Base-by-base conservation (phyloP, 164 flowering plant species). In the Aristolochia californica region DNA sequence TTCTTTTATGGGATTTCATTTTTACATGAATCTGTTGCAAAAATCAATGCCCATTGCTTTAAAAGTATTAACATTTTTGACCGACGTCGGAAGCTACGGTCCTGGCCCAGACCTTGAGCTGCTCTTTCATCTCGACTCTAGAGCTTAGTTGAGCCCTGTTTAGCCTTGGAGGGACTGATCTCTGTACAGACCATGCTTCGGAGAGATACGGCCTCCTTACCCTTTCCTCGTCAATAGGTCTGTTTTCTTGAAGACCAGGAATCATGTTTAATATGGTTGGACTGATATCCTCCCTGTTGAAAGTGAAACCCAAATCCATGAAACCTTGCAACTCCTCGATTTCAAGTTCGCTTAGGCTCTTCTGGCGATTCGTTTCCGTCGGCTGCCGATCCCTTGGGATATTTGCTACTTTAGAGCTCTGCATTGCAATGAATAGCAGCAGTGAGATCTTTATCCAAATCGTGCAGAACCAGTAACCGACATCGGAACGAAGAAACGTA, bases 21-120 rank as follows among this genome's bases (percentile, higher is more conserved):
- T 2, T 28, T 9, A 34, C 40, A 34, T 34, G 40, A 34, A 34
- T 34, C 7, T 34, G 7, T 34, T 9, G 40, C 40, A 34, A 12
- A 34, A 34, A 34, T 5, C 40, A 17, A 30, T 18, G 15, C 24
- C 48, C 10, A n/a, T n/a, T n/a, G n/a, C n/a, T n/a, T n/a, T n/a
- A n/a, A n/a, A n/a, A n/a, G n/a, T n/a, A n/a, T 26, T 30, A 55
- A 18, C 61, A 58, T 16, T 64, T 48, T 26, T 64, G 50, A 58
- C 45, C 49, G 22, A 83, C 83, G 51, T 83, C 82, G 12, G 84
- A 79, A 17, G 97, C 97, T 53, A 89, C 91, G 45, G 80, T 71
- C 77, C 84, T 75, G 2, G 97, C 97, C 97, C 97, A 89, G 47
- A 69, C 81, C 77, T 74, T 89, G 69, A 89, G 73, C 45, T 84